Conservation (phyloP, 176 grass and related monocot genomes). For the Cenchrus purpureus region DNA sequence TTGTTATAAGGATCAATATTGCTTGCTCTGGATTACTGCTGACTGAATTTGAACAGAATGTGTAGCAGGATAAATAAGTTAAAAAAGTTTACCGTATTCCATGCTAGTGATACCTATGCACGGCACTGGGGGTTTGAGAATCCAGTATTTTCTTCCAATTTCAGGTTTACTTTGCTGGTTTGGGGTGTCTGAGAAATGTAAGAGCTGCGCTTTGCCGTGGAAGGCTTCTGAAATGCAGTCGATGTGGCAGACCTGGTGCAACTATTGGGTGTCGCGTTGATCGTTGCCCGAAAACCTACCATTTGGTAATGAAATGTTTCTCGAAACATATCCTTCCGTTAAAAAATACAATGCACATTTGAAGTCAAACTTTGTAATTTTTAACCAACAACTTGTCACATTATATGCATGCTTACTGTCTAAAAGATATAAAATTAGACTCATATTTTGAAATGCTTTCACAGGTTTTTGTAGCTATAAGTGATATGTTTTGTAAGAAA, state of each 20-base stretch:
- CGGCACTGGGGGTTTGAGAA: slow-evolving; percentile 20
- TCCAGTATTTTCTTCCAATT: slow-evolving; percentile 48
- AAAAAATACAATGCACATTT: neutral
- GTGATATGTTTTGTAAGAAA: neutral
- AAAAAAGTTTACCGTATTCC: slow-evolving; percentile 17
- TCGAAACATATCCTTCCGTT: neutral
- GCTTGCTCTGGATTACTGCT: slow-evolving; percentile 20
- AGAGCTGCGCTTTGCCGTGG: slow-evolving; percentile 88
- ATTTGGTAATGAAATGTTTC: slow-evolving; percentile 73
- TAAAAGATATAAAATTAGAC: neutral
- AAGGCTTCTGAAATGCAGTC: slow-evolving; percentile 93
- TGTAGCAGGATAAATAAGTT: slow-evolving; percentile 20
- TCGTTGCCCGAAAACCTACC: slow-evolving; percentile 93
- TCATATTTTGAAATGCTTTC: slow-evolving; percentile 16
- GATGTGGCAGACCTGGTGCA: slow-evolving; percentile 91
- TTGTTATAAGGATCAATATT: slow-evolving; percentile 22
- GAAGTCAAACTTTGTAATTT: neutral
- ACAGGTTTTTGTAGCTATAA: neutral
- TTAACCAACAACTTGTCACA: neutral
- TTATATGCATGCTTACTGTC: neutral
- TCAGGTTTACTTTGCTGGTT: slow-evolving; percentile 99
- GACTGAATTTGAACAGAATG: slow-evolving; percentile 28
- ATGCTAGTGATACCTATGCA: slow-evolving; percentile 29
- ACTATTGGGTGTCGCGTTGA: slow-evolving; percentile 96
- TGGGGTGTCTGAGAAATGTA: slow-evolving; percentile 92